Percentiles rank a stretch among this genome's conserved stretches.
Conservation (phyloP, 805 yeast genomes). For the Pichia eremophila region DNA sequence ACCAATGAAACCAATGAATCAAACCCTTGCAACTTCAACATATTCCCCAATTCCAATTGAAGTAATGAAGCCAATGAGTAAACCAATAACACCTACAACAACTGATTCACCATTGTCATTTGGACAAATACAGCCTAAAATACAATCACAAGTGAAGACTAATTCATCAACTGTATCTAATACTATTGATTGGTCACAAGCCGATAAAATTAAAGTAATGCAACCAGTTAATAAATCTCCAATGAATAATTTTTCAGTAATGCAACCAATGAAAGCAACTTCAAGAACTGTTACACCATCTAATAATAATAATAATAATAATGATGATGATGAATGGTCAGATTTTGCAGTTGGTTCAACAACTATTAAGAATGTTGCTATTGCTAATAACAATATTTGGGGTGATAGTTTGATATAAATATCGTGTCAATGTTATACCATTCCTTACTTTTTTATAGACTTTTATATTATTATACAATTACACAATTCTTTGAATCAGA, state of each 20-base stretch:
- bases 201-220: conserved; percentile 4
- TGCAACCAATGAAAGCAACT: neutral
- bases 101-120: neutral
- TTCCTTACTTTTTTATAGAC: no score
- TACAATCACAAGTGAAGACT: neutral
- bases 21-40: neutral
- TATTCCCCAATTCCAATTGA: neutral
- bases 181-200: conserved; percentile 8
- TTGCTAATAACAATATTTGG: conserved; percentile 1
- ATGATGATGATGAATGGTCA: conserved; percentile 10
- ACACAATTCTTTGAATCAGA: no score
- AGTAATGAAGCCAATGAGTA: neutral
- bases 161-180: neutral
- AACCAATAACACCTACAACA: neutral
- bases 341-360: conserved; percentile 8
- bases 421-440: no score
- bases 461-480: no score
- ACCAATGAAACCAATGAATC: neutral
- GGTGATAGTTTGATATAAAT: conserved; percentile 8
- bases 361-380: neutral
- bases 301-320: neutral
- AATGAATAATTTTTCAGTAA: neutral
- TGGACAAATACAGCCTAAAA: neutral
- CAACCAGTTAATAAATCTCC: conserved; percentile 3
- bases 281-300: neutral